Evolutionary conservation across 257 asterid genomes (phyloP), one percentile per base, ranked within the genome.

Genomic region (Solanum sejunctum): DNA sequence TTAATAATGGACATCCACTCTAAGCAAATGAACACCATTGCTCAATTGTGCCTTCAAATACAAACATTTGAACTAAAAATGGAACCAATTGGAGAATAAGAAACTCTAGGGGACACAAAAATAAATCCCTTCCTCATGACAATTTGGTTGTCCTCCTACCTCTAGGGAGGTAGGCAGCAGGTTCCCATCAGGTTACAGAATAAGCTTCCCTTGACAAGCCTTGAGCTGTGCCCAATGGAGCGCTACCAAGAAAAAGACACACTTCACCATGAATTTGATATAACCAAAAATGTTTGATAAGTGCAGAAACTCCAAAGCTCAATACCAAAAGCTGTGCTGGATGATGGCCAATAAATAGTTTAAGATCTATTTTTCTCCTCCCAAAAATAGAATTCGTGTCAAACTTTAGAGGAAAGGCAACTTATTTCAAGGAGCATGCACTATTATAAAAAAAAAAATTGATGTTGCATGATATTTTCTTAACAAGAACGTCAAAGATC

Each of bases 151-250:
- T 85, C 88, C 89, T 85, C 89, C 94, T 91, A 92, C 93, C 93
- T 92, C 95, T 93, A 91, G 83, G 93, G 97, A 91, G 96, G 98
- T 91, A 91, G 93, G 93, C 97, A 90, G 93, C 97, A 92, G 91
- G 94, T 91, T 88, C 96, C 97, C 89, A 92, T 89, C 92, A 90
- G 92, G 88, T 93, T 93, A 91, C 92, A 84, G 90, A 91, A 90
- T 87, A 91, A 83, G 93, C 95, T 88, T 91, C 94, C 80, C 87
- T 90, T 88, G 85, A 87, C 89, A 89, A 90, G 91, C 86, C 94
- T 89, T 90, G 95, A 92, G 88, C 91, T 92, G 87, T 88, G 83
- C 89, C 97, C 97, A 84, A 51, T 78, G 23, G 90, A 88, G 86
- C 83, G 92, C 98, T 94, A 92, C 84, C 91, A 93, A 91, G 92